Evolutionary conservation across 768 basidiomycete species (phyloP).

Genomic region (Lactarius trivialis): DNA sequence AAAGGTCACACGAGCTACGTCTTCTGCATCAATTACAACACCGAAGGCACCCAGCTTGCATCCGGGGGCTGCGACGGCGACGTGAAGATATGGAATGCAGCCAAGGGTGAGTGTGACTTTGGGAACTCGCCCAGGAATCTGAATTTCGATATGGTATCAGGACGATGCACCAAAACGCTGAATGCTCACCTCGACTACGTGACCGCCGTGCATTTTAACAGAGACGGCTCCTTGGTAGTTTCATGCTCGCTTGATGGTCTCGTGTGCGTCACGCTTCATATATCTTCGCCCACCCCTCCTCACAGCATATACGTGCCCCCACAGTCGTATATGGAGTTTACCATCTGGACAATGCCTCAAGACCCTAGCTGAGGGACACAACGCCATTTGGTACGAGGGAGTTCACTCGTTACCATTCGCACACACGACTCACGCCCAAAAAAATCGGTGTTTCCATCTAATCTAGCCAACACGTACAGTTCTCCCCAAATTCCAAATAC

Average conservation of each 20-base stretch:
- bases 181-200: slow-evolving; percentile 95
- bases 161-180: slow-evolving; percentile 76
- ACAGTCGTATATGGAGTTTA: slow-evolving; percentile 93
- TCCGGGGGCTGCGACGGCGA: slow-evolving; percentile 93
- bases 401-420: slow-evolving; percentile 17
- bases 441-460: neutral
- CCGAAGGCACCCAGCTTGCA: slow-evolving; percentile 79
- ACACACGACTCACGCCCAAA: neutral
- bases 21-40: slow-evolving; percentile 89
- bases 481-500: slow-evolving; percentile 94
- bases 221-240: slow-evolving; percentile 86
- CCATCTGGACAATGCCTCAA: slow-evolving; percentile 92
- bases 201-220: slow-evolving; percentile 89
- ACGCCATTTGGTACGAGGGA: slow-evolving; percentile 62
- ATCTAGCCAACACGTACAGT: slow-evolving; percentile 78
- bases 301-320: neutral
- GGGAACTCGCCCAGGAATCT: neutral
- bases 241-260: slow-evolving; percentile 90
- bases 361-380: slow-evolving; percentile 85
- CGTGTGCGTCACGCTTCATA: slow-evolving; percentile 53
- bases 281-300: neutral
- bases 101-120: slow-evolving; percentile 50
- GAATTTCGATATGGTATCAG: slow-evolving; percentile 34
- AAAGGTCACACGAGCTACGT: slow-evolving; percentile 84
- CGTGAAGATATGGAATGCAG: slow-evolving; percentile 87